A percentile compares a stretch with the other conserved stretches of the same genome.
These are phyloP conservation scores for Floccularia luteovirens DNA, from an alignment of 768 basidiomycete species.

Conservation along the genomic window DNA sequence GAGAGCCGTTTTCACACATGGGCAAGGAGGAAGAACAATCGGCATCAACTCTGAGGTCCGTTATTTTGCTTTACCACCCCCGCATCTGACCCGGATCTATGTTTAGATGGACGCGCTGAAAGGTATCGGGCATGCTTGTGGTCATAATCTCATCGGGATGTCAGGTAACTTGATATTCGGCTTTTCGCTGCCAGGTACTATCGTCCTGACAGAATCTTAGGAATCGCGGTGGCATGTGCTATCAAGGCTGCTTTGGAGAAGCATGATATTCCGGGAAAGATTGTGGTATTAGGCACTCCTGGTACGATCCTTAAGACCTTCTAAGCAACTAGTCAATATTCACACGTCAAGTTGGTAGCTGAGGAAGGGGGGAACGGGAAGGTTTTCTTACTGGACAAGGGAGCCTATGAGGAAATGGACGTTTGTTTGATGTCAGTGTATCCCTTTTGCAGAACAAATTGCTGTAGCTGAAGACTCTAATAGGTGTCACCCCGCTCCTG, in stretches of 20 bases:
- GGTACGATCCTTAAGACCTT: constrained; percentile 31
- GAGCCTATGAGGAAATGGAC: constrained; percentile 71
- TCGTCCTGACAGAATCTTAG: constrained; percentile 16
- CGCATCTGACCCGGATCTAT: neutral
- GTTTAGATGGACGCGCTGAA: constrained; percentile 54
- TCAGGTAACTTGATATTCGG: constrained; percentile 18
- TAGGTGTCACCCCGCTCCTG: constrained; percentile 81
- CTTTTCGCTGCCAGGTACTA: neutral
- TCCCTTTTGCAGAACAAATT: neutral
- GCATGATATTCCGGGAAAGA: constrained; percentile 57
- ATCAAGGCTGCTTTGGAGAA: constrained; percentile 57
- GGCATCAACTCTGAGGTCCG: constrained; percentile 74
- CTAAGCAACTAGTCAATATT: neutral
- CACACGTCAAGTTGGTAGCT: constrained; percentile 32
- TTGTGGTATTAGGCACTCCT: constrained; percentile 73
- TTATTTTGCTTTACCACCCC: neutral
- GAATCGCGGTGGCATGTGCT: constrained; percentile 65
- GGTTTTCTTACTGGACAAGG: constrained; percentile 55
- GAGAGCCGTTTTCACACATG: constrained; percentile 60
- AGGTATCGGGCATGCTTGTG: constrained; percentile 67
- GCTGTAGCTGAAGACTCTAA: neutral
- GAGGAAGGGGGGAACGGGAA: constrained; percentile 81
- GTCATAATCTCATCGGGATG: constrained; percentile 80
- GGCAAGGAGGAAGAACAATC: constrained; percentile 59
- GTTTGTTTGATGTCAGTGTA: constrained; percentile 61